Evolutionary conservation across 495 filamentous ascomycete species (phyloP).

Genomic region (Cercophora newfieldiana): DNA sequence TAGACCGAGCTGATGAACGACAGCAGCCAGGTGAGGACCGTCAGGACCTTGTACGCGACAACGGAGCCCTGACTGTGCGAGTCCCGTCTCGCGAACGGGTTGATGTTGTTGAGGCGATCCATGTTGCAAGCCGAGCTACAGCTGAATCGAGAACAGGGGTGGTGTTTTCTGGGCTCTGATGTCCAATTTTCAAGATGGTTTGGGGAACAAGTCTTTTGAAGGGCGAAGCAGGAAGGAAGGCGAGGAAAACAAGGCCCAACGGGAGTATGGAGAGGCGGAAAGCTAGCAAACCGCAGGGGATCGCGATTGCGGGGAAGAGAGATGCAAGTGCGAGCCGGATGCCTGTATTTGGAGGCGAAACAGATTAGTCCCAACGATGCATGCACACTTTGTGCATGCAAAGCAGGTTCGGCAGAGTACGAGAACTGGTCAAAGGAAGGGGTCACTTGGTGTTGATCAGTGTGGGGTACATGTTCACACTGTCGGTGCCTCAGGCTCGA

Average conservation of each 20-base stretch:
- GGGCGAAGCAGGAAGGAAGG: neutral
- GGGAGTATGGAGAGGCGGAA: neutral
- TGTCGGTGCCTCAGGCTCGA: neutral
- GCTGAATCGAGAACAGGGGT: neutral
- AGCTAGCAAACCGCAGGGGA: too few species aligned
- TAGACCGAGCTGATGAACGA: constrained; percentile 66
- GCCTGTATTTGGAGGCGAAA: neutral
- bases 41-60: constrained; percentile 63
- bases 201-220: neutral
- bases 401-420: neutral
- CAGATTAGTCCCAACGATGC: neutral
- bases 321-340: constrained; percentile 1
- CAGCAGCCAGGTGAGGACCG: constrained; percentile 69
- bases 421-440: neutral
- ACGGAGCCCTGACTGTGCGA: constrained; percentile 53
- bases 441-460: too few species aligned
- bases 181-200: neutral
- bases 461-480: too few species aligned
- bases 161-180: neutral
- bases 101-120: constrained; percentile 50
- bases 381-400: constrained; percentile 1
- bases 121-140: constrained; percentile 26
- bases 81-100: constrained; percentile 68
- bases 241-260: neutral
- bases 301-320: neutral